Evolutionary conservation across 441 rosid species (phyloP).

Genomic region (Geranium incanum): DNA sequence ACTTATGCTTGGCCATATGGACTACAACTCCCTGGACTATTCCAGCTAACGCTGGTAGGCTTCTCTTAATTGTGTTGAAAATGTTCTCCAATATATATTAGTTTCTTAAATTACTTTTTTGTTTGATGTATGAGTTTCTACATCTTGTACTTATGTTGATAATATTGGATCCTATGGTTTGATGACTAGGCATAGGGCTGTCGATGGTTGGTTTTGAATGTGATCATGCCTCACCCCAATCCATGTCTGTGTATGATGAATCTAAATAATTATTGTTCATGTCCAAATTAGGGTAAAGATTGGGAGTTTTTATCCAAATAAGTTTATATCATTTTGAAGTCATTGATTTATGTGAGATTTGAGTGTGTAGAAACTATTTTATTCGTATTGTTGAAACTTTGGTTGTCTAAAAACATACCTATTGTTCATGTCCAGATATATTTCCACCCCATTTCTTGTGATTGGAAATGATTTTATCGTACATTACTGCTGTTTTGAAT

Average conservation of each 20-base stretch:
- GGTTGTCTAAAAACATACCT: background rate
- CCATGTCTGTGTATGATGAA: background rate
- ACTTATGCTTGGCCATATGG: slow-evolving; percentile 82
- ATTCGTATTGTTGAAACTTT: background rate
- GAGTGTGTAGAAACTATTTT: background rate
- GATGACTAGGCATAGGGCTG: slow-evolving; percentile 4
- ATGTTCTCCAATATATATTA: background rate
- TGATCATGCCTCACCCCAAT: background rate
- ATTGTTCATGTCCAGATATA: background rate
- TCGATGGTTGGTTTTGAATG: background rate
- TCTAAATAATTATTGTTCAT: background rate
- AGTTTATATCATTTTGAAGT: background rate
- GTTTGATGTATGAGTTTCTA: background rate
- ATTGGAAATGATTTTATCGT: background rate
- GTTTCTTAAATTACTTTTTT: slow-evolving; percentile 2
- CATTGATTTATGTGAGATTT: background rate
- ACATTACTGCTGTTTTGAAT: background rate
- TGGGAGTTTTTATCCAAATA: background rate
- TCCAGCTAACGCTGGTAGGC: slow-evolving; percentile 92
- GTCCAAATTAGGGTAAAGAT: background rate
- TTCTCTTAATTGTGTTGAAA: slow-evolving; percentile 9
- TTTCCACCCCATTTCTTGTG: background rate
- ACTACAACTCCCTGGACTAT: slow-evolving; percentile 98
- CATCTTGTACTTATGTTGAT: slow-evolving; percentile 6
- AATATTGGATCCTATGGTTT: background rate